phyloP scores from a whole-genome alignment of 2,329 filamentous ascomycete genomes.

The Pseudogymnoascus sp. region DNA sequence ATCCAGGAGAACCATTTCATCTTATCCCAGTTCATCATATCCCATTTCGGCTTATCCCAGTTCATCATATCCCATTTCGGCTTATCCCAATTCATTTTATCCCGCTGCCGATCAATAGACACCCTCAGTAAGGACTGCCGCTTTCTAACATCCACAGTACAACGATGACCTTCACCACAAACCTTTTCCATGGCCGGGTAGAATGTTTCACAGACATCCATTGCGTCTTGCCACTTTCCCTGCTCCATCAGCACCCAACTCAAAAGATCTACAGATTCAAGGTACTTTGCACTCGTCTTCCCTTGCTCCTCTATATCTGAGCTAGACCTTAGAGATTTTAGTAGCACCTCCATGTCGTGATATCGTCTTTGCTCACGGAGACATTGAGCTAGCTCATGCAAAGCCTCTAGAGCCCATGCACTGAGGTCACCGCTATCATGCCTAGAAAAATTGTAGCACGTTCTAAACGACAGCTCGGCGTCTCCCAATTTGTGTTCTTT shows the following conservation, averaged over 20 bases:
- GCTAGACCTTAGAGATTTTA: background rate
- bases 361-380: background rate
- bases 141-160: background rate
- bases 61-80: background rate
- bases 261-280: background rate
- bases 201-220: background rate
- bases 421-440: background rate
- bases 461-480: background rate
- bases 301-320: background rate
- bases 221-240: background rate
- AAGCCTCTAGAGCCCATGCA: background rate
- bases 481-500: background rate
- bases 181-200: background rate
- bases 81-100: no score
- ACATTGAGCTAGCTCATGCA: background rate
- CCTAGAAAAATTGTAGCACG: background rate
- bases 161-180: background rate
- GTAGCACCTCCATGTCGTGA: background rate
- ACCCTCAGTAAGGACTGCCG: background rate
- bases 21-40: no score
- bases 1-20: background rate
- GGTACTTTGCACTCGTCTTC: background rate
- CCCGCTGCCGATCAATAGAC: background rate
- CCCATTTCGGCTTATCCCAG: background rate
- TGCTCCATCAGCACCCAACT: background rate